Base-by-base conservation (phyloP, 2,329 filamentous ascomycete species). In the Immersiporthe knoxdaviesiana region DNA sequence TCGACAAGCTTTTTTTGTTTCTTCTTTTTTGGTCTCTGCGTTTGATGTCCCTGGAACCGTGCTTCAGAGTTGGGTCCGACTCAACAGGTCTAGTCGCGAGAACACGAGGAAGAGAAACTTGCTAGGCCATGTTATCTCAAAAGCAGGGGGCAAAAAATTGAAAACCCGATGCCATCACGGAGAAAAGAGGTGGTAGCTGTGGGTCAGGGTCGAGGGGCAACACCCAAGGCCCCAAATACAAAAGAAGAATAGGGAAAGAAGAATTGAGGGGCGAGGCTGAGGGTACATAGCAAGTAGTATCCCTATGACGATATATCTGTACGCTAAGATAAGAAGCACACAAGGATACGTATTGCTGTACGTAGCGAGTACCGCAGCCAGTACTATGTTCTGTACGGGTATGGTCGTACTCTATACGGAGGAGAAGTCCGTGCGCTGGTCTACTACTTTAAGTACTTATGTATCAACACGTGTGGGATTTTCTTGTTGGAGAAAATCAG, bases 1-100 rank as follows among this genome's bases (percentile, higher is more conserved):
- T 32, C 37, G 54, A 30, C 62, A 65, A 47, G 67, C 14, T 21
- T 14, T 47, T 21, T 21, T n/a, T 47, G 21, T 21, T 7, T 47
- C 41, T 47, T 21, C 18, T n/a, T 47, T 65, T 66, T 54, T 66
- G 54, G 35, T 47, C 16, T 47, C 32, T 30, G 63, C 54, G 68
- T 69, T 69, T 69, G 68, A 67, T 69, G 39, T 56, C 52, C 68
- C 50, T 52, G 61, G 64, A 66, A 52, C 50, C 59, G 56, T 69
- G 64, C 65, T 60, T 69, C 68, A 67, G 68, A 69, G 58, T 37
- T 37, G 24, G 21, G 10, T 32, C 59, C 18, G 66, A 39, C 64
- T 54, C 68, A 50, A 50, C 50, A 69, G 30, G 62, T 54, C 50
- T 44, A 10, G 39, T 47, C 50, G 62, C 32, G 39, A 24, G n/a